These are phyloP conservation scores for Cinnamomum chago DNA, from an alignment of 164 flowering plant species.

Conservation along the genomic window DNA sequence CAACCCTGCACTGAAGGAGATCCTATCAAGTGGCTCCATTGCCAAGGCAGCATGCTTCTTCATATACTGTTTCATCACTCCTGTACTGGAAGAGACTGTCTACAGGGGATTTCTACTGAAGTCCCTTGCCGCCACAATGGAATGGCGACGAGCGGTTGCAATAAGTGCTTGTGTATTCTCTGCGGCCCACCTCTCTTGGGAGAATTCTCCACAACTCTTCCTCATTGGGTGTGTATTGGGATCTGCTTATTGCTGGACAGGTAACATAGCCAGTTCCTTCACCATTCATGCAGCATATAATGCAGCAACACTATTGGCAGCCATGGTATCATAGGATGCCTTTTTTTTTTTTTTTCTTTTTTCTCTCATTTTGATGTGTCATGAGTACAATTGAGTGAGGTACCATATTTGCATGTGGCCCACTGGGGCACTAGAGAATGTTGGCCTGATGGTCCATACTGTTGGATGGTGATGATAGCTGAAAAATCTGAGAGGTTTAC, in stretches of 20 bases:
- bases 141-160: conserved; percentile 68
- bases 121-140: conserved; percentile 53
- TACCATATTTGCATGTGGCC: no score
- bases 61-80: conserved; percentile 58
- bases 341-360: neutral
- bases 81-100: conserved; percentile 79
- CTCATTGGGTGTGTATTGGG: conserved; percentile 75
- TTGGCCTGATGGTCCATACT: no score
- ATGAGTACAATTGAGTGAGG: no score
- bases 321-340: conserved; percentile 20
- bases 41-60: conserved; percentile 43
- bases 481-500: no score
- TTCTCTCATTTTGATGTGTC: no score
- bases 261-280: conserved; percentile 59
- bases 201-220: conserved; percentile 63
- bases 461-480: no score
- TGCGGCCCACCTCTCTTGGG: conserved; percentile 73
- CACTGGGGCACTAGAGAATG: no score
- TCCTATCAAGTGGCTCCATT: conserved; percentile 45
- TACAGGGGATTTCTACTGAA: conserved; percentile 74
- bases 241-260: conserved; percentile 79
- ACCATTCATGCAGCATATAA: conserved; percentile 74
- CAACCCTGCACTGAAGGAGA: conserved; percentile 55
- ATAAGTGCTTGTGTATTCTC: conserved; percentile 67
- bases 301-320: conserved; percentile 44